A percentile compares a stretch with the other conserved stretches of the same genome.
Evolutionary conservation across 1,139 yeast genomes (phyloP).

Genomic region (Suhomyces kunorum): DNA sequence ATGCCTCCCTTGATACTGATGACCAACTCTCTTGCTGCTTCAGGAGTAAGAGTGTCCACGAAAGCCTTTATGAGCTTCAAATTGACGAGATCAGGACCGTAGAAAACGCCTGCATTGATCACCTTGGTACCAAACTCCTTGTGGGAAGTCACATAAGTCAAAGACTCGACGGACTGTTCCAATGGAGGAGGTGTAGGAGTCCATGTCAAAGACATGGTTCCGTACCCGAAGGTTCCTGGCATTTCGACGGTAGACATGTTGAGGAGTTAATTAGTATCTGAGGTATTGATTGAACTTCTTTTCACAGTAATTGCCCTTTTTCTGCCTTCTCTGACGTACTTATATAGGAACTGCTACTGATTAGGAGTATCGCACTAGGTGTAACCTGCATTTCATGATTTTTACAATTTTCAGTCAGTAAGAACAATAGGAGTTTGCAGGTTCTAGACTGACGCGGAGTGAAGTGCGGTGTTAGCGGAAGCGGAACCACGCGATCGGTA

Average conservation of each 20-base stretch:
- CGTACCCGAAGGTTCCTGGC: slow-evolving; percentile 50
- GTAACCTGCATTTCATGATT: background rate
- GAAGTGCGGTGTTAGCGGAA: too few relatives aligned
- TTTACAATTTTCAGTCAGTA: background rate
- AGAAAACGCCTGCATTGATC: slow-evolving; percentile 78
- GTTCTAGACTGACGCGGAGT: too few relatives aligned
- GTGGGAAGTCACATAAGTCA: slow-evolving; percentile 45
- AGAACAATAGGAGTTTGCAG: background rate
- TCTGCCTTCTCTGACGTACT: too few relatives aligned
- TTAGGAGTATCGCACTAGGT: too few relatives aligned
- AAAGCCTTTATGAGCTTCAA: slow-evolving; percentile 58
- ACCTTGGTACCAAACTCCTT: slow-evolving; percentile 52
- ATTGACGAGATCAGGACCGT: slow-evolving; percentile 54
- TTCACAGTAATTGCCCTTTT: too few relatives aligned
- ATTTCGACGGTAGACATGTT: slow-evolving; percentile 19
- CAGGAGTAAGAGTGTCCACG: slow-evolving; percentile 54
- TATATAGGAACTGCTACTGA: too few relatives aligned
- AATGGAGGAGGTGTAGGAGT: slow-evolving; percentile 45
- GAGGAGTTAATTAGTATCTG: background rate
- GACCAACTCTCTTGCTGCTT: slow-evolving; percentile 46
- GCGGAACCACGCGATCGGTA: too few relatives aligned
- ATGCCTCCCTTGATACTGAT: slow-evolving; percentile 71
- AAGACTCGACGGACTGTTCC: slow-evolving; percentile 47
- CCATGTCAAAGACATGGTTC: slow-evolving; percentile 68
- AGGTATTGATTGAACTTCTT: background rate